A percentile compares a stretch with the other conserved stretches of the same genome.
phyloP scores from a whole-genome alignment of 768 basidiomycete species.

The Tubosaeta sp. region DNA sequence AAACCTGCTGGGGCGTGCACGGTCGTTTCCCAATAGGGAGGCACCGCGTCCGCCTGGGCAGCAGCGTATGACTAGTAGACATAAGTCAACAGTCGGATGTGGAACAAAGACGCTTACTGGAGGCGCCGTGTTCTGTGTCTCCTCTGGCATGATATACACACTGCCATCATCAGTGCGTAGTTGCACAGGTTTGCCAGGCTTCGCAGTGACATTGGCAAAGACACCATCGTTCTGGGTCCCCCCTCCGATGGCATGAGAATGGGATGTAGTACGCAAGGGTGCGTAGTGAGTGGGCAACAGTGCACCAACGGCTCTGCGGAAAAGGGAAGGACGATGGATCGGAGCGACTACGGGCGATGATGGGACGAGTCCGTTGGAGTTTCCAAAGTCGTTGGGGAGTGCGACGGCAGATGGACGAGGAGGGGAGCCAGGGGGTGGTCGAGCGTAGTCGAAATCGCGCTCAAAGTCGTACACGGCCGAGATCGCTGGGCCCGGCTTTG shows the following conservation, averaged over 20 bases:
- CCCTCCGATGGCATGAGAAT: slow-evolving; percentile 45
- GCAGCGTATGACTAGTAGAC: slow-evolving; percentile 68
- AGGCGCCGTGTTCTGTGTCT: slow-evolving; percentile 74
- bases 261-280: slow-evolving; percentile 41
- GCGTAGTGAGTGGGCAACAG: slow-evolving; percentile 66
- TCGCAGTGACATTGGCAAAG: slow-evolving; percentile 91
- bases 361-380: slow-evolving; percentile 66
- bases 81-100: neutral
- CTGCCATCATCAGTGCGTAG: slow-evolving; percentile 52
- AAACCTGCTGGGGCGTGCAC: slow-evolving; percentile 70
- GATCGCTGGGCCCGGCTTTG: slow-evolving; percentile 13
- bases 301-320: slow-evolving; percentile 52
- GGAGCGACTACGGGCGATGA: slow-evolving; percentile 37
- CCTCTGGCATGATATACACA: slow-evolving; percentile 69
- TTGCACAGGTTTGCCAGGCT: slow-evolving; percentile 53
- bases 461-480: slow-evolving; percentile 70
- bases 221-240: slow-evolving; percentile 89
- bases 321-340: slow-evolving; percentile 44
- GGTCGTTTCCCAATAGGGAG: slow-evolving; percentile 96
- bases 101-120: slow-evolving; percentile 55
- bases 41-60: slow-evolving; percentile 86
- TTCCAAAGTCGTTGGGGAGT: slow-evolving; percentile 65
- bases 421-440: slow-evolving; percentile 77
- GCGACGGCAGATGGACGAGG: slow-evolving; percentile 55
- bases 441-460: slow-evolving; percentile 62